A percentile compares a stretch with the other conserved stretches of the same genome.
Conservation (phyloP, 2,329 filamentous ascomycete species). For the Cladosporium oxysporum region DNA sequence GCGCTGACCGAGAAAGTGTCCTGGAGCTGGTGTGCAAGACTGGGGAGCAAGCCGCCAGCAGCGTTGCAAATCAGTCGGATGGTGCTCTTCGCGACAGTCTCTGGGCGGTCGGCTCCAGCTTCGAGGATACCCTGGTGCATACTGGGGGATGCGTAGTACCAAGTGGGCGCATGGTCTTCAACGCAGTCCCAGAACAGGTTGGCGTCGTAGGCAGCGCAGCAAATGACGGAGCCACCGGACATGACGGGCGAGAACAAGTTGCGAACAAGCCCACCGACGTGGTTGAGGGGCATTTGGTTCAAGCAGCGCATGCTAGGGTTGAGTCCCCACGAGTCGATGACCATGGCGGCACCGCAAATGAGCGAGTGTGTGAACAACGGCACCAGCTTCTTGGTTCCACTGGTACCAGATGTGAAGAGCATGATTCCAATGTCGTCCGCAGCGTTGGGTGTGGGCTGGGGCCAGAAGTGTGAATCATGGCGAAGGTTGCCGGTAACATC, state of each 20-base stretch:
- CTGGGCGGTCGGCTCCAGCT: slow-evolving; percentile 44
- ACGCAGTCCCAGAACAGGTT: slow-evolving; percentile 59
- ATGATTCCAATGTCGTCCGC: slow-evolving; percentile 54
- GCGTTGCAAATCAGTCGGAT: slow-evolving; percentile 60
- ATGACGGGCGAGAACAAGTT: slow-evolving; percentile 59
- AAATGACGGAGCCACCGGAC: slow-evolving; percentile 56
- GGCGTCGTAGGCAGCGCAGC: slow-evolving; percentile 57
- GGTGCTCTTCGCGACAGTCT: slow-evolving; percentile 45
- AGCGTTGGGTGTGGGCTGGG: slow-evolving; percentile 37
- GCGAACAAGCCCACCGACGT: slow-evolving; percentile 55
- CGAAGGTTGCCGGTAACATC: slow-evolving; percentile 25
- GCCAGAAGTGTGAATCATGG: slow-evolving; percentile 5
- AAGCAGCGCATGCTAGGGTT: slow-evolving; percentile 52
- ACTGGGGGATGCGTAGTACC: slow-evolving; percentile 61
- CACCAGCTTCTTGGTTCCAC: slow-evolving; percentile 61
- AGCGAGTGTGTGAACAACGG: slow-evolving; percentile 55
- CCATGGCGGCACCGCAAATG: slow-evolving; percentile 53
- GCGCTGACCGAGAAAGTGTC: slow-evolving; percentile 47
- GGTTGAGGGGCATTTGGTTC: slow-evolving; percentile 63
- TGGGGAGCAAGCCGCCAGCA: slow-evolving; percentile 55
- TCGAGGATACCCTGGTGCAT: slow-evolving; percentile 59
- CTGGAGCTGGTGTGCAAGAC: slow-evolving; percentile 51
- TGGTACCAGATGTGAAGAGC: slow-evolving; percentile 60
- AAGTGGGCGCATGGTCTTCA: slow-evolving; percentile 51
- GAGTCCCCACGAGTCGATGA: slow-evolving; percentile 57